A percentile compares a stretch with the other conserved stretches of the same genome.
phyloP scores from a whole-genome alignment of 805 yeast genomes.

The Candida loeiensis region DNA sequence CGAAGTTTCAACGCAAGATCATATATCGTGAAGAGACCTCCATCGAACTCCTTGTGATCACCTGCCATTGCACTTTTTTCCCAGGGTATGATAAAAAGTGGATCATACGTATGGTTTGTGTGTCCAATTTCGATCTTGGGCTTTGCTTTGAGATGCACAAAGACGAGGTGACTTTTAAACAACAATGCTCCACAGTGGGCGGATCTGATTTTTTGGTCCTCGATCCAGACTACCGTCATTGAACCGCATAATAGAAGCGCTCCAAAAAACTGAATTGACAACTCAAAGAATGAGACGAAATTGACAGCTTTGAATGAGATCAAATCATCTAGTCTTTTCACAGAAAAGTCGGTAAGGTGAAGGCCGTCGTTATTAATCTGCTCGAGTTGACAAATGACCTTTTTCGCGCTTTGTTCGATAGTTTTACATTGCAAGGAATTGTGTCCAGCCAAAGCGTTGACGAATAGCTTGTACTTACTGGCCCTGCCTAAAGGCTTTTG shows the following conservation, averaged over 20 bases:
- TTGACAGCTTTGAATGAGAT: constrained; percentile 12
- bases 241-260: constrained; percentile 43
- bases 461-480: constrained; percentile 47
- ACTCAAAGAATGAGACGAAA: not conserved
- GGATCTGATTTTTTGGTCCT: constrained; percentile 12
- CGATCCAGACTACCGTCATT: constrained; percentile 38
- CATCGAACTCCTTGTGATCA: constrained; percentile 20
- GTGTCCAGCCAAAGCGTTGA: not conserved
- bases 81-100: constrained; percentile 49
- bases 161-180: constrained; percentile 50
- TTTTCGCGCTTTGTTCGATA: not conserved
- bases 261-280: constrained; percentile 48
- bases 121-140: constrained; percentile 13
- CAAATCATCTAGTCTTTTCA: constrained; percentile 16
- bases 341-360: constrained; percentile 1
- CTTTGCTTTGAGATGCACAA: constrained; percentile 26
- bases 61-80: constrained; percentile 25
- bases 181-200: constrained; percentile 35
- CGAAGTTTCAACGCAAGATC: constrained; percentile 38
- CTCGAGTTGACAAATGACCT: not conserved
- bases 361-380: not conserved
- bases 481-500: constrained; percentile 53
- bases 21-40: constrained; percentile 30
- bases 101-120: constrained; percentile 17
- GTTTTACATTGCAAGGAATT: not conserved